Conservation (phyloP, 2,329 filamentous ascomycete species). For the Alternaria novae-zelandiae region DNA sequence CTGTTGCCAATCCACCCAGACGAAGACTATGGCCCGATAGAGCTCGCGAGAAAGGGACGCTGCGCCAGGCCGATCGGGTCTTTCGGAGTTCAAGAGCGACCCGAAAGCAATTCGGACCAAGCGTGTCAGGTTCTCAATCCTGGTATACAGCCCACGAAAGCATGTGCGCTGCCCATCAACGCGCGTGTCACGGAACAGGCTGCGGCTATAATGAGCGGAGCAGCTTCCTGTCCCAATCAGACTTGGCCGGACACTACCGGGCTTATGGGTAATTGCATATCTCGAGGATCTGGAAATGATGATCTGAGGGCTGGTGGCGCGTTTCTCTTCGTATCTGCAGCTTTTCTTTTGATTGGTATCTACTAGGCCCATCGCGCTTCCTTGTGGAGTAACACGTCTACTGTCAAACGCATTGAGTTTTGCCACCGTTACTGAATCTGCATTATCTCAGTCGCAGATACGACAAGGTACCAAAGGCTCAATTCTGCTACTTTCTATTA, state of each 20-base stretch:
- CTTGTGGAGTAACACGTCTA: no score
- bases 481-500: no score
- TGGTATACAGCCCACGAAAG: not conserved
- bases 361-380: no score
- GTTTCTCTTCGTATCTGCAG: not conserved
- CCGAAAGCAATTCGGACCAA: rapidly evolving
- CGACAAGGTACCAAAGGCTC: no score
- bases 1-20: rapidly evolving
- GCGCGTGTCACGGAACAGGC: rapidly evolving
- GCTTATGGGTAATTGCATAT: not conserved
- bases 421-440: no score
- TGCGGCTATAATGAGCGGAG: not conserved
- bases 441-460: no score
- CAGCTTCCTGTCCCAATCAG: not conserved
- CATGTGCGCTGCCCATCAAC: not conserved
- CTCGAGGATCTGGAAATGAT: not conserved
- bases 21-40: not conserved
- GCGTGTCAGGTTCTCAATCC: not conserved
- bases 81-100: not conserved
- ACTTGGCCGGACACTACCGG: not conserved
- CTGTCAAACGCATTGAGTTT: no score
- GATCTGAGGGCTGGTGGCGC: not conserved
- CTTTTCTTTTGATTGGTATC: not conserved
- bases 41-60: not conserved
- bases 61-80: not conserved